Percentiles rank a stretch among this genome's conserved stretches.
Conservation (phyloP, 441 rosid species). For the Pelargonium exstipulatum region DNA sequence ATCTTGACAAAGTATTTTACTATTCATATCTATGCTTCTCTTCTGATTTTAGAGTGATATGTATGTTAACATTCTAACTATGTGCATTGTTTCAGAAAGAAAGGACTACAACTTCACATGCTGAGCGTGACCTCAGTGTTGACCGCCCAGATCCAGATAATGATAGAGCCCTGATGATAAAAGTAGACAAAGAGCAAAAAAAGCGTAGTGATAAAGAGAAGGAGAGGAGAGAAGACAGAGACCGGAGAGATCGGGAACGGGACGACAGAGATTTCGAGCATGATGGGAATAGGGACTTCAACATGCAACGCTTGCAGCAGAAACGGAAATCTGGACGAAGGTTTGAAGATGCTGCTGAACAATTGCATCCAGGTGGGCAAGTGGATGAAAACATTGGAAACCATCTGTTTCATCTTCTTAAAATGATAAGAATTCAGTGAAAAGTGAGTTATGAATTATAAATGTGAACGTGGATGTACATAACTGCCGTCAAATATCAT, state of each 20-base stretch:
- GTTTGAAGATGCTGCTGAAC: conserved; percentile 48
- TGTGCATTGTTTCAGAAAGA: conserved; percentile 56
- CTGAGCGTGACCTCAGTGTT: conserved; percentile 49
- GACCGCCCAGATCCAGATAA: conserved; percentile 59
- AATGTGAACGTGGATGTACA: conserved; percentile 10
- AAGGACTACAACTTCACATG: conserved; percentile 40
- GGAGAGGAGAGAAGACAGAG: conserved; percentile 66
- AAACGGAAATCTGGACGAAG: conserved; percentile 41
- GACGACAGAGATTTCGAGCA: conserved; percentile 58
- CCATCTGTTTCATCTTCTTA: conserved; percentile 40
- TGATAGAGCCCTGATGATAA: conserved; percentile 38
- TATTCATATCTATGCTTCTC: conserved; percentile 11
- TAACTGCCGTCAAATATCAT: neutral
- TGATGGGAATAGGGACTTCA: conserved; percentile 51
- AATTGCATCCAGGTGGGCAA: conserved; percentile 52
- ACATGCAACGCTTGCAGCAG: conserved; percentile 46
- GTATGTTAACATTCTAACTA: conserved; percentile 27
- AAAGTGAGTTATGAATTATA: conserved; percentile 35
- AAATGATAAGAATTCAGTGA: conserved; percentile 63
- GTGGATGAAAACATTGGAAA: conserved; percentile 49
- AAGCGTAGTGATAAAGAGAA: conserved; percentile 62
- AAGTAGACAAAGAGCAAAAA: conserved; percentile 61
- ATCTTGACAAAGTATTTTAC: conserved; percentile 62
- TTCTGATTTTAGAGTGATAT: conserved; percentile 13
- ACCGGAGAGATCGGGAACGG: conserved; percentile 40